Evolutionary conservation across 192 early-diverging fungal species (phyloP).

Genomic region (Thoreauomyces humboldtii): DNA sequence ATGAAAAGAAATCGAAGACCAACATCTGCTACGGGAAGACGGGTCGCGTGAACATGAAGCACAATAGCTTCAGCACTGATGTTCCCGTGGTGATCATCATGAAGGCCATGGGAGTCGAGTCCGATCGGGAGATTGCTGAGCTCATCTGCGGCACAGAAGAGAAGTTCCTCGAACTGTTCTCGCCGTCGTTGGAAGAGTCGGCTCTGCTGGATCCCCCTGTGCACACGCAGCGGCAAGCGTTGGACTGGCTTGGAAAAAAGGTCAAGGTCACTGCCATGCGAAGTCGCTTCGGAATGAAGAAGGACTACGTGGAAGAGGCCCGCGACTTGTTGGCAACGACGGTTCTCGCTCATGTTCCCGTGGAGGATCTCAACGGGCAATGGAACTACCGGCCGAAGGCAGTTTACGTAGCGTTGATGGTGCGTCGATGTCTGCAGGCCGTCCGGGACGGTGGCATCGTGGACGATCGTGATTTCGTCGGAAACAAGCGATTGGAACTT

Average conservation of each 20-base stretch:
- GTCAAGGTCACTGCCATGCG: conserved; percentile 54
- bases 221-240: conserved; percentile 87
- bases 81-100: conserved; percentile 84
- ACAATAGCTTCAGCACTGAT: conserved; percentile 87
- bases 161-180: conserved; percentile 76
- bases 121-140: conserved; percentile 92
- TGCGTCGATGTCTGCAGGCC: conserved; percentile 84
- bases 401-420: conserved; percentile 92
- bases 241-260: conserved; percentile 82
- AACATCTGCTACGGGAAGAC: conserved; percentile 70
- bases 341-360: conserved; percentile 87
- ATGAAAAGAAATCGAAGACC: conserved; percentile 92
- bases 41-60: conserved; percentile 60
- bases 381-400: conserved; percentile 89
- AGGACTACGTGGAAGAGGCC: conserved; percentile 73
- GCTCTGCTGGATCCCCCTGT: conserved; percentile 53
- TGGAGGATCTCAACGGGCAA: conserved; percentile 58
- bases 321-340: conserved; percentile 81
- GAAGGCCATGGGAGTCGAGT: conserved; percentile 92
- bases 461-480: conserved; percentile 97
- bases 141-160: conserved; percentile 86
- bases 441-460: conserved; percentile 75
- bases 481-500: conserved; percentile 97
- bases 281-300: conserved; percentile 29
- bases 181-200: conserved; percentile 84